Evolutionary conservation across 1,139 yeast genomes (phyloP).

Genomic region (Geotrichum fermentans): DNA sequence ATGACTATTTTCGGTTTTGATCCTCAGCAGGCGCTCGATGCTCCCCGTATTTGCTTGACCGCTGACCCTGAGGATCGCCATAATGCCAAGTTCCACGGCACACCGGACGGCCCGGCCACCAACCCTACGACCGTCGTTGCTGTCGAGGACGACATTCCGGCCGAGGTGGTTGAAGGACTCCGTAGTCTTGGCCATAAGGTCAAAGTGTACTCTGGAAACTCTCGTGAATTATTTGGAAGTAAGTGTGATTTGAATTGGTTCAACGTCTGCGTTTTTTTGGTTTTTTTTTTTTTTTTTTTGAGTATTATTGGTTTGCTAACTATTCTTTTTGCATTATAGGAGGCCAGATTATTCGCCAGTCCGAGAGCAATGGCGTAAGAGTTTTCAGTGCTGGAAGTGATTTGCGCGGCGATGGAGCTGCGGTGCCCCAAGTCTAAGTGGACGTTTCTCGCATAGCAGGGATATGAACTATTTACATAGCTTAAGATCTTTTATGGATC

Average conservation of each 20-base stretch:
- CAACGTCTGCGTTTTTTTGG: too few relatives aligned
- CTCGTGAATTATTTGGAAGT: constrained; percentile 30
- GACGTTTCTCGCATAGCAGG: too few relatives aligned
- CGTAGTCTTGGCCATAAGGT: constrained; percentile 56
- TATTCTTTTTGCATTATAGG: constrained; percentile 32
- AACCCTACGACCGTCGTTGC: constrained; percentile 54
- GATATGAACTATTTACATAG: too few relatives aligned
- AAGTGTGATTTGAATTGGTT: constrained; percentile 3
- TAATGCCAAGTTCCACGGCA: constrained; percentile 44
- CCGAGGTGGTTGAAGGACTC: constrained; percentile 44
- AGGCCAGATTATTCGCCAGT: constrained; percentile 61
- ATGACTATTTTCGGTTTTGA: constrained; percentile 57
- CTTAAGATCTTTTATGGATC: too few relatives aligned
- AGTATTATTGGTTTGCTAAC: constrained; percentile 31
- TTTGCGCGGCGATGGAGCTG: constrained; percentile 75
- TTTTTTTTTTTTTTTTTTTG: constrained; percentile 43
- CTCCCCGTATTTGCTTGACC: constrained; percentile 64
- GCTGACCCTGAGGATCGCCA: constrained; percentile 41
- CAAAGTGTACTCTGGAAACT: constrained; percentile 43
- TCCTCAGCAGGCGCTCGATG: constrained; percentile 72
- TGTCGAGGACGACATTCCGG: constrained; percentile 60
- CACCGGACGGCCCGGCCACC: constrained; percentile 64
- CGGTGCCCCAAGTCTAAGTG: constrained; percentile 47
- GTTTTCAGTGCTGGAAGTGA: constrained; percentile 73
- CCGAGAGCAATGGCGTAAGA: constrained; percentile 39